These are phyloP conservation scores for Rhododendron griersonianum DNA, from an alignment of 148 eudicot genomes.

Conservation along the genomic window DNA sequence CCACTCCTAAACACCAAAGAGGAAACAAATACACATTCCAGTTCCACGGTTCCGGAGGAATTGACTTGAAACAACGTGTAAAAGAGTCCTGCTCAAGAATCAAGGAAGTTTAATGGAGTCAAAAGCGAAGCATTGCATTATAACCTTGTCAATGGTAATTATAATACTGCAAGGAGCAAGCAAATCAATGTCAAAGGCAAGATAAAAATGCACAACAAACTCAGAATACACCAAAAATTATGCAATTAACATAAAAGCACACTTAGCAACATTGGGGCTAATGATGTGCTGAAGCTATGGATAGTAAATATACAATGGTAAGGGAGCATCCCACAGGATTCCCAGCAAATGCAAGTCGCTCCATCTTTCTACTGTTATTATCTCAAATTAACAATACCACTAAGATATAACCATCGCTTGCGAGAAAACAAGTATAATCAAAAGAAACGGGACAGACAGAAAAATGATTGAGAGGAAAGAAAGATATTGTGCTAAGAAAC, in stretches of 20 bases:
- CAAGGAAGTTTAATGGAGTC: slow-evolving; percentile 4
- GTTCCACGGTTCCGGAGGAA: slow-evolving; percentile 97
- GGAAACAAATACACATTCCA: slow-evolving; percentile 96
- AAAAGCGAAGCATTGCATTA: background rate
- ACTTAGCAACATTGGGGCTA: background rate
- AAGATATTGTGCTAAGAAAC: background rate
- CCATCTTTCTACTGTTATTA: background rate
- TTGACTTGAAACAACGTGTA: slow-evolving; percentile 98
- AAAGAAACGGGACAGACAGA: background rate
- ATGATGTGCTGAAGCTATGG: background rate
- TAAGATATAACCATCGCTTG: background rate
- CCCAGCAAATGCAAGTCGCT: background rate
- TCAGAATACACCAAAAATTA: background rate
- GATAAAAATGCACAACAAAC: background rate
- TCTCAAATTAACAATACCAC: background rate
- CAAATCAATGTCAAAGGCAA: background rate
- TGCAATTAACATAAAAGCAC: background rate
- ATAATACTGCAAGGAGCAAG: background rate
- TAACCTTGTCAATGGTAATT: background rate
- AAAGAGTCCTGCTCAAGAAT: slow-evolving; percentile 76
- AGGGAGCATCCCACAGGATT: background rate
- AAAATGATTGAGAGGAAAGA: background rate
- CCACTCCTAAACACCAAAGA: slow-evolving; percentile 88
- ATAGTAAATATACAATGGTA: background rate
- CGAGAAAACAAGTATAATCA: background rate